These are phyloP conservation scores for Flaveria brownii DNA, from an alignment of 129 eudicot genomes.

Conservation along the genomic window DNA sequence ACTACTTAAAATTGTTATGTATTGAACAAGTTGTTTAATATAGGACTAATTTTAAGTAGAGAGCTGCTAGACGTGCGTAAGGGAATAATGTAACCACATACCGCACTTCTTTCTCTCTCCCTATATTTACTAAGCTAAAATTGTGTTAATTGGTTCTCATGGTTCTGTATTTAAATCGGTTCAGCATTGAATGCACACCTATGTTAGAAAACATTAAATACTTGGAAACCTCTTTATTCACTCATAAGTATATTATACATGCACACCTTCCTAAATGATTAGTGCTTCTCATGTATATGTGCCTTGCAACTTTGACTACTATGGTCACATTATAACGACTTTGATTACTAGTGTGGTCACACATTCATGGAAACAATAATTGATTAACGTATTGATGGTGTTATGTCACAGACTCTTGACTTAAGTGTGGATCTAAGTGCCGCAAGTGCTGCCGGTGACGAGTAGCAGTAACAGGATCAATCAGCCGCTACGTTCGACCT, in stretches of 20 bases:
- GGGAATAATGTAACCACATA: too few species aligned
- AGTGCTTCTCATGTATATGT: too few species aligned
- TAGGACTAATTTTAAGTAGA: neutral
- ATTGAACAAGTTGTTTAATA: neutral
- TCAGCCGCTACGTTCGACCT: neutral
- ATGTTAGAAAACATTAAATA: neutral
- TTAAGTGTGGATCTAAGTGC: conserved; percentile 65
- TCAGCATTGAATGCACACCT: neutral
- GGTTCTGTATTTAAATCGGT: neutral
- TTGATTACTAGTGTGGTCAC: neutral
- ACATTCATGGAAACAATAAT: neutral
- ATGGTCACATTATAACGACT: neutral
- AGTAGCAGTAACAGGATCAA: conserved; percentile 20
- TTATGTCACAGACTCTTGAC: conserved; percentile 58
- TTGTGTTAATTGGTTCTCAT: too few species aligned
- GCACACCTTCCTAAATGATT: too few species aligned
- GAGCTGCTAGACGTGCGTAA: neutral
- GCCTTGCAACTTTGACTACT: neutral
- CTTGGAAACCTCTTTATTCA: too few species aligned
- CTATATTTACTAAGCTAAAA: neutral
- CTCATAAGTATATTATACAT: too few species aligned
- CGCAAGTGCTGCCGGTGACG: conserved; percentile 61
- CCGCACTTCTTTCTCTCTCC: neutral
- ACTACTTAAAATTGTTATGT: neutral
- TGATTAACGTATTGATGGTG: conserved; percentile 4